Evolutionary conservation across 495 filamentous ascomycete species (phyloP).

Genomic region (Neurospora discreta): DNA sequence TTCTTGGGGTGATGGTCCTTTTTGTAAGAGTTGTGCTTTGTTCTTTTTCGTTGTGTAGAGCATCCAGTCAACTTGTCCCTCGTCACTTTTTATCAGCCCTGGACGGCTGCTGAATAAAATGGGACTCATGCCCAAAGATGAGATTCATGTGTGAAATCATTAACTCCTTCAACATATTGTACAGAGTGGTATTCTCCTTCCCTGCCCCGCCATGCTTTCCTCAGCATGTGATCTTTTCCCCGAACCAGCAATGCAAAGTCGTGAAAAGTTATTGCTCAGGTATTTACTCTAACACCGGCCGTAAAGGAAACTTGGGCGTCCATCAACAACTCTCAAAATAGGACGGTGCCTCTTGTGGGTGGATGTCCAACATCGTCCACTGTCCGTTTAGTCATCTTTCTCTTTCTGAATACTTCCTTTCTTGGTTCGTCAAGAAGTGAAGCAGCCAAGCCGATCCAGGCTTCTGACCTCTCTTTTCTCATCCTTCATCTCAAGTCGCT

Average conservation of each 20-base stretch:
- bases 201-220: background rate
- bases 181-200: background rate
- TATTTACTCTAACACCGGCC: background rate
- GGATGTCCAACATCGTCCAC: background rate
- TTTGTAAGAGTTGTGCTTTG: background rate
- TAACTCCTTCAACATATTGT: background rate
- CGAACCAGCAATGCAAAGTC: background rate
- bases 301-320: background rate
- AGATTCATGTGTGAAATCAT: background rate
- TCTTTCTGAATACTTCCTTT: background rate
- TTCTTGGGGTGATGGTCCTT: background rate
- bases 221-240: background rate
- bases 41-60: background rate
- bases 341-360: background rate
- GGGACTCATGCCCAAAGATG: background rate
- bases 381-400: background rate
- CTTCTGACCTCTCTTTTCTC: background rate
- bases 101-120: background rate
- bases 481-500: background rate
- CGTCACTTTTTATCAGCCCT: background rate
- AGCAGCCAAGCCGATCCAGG: background rate
- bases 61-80: background rate
- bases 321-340: background rate
- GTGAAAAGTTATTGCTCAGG: background rate
- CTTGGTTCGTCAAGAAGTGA: background rate